Conservation (phyloP, 345 rosid genomes). For the Geranium rotundifolium region DNA sequence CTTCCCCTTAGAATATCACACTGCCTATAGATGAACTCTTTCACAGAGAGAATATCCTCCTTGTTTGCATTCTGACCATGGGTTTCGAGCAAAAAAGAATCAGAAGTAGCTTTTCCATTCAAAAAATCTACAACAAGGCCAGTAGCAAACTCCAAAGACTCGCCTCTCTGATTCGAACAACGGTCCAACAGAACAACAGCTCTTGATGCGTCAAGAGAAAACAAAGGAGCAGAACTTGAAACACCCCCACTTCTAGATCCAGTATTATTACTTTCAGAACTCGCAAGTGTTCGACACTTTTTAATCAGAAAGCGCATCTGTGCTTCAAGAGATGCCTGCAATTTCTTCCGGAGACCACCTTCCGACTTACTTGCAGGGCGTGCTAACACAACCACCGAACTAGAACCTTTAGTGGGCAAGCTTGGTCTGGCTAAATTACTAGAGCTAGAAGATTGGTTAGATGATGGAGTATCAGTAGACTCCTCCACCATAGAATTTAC, state of each 20-base stretch:
- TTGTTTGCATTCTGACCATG: constrained; percentile 41
- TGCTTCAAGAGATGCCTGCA: constrained; percentile 70
- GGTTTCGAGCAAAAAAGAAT: constrained; percentile 66
- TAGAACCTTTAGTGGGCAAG: constrained; percentile 46
- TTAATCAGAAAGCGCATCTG: constrained; percentile 70
- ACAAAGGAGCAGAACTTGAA: constrained; percentile 52
- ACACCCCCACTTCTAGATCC: constrained; percentile 52
- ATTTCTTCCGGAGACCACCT: constrained; percentile 58
- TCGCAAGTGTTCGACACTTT: constrained; percentile 57
- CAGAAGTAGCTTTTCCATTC: constrained; percentile 57
- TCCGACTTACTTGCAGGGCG: constrained; percentile 66
- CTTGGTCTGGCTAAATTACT: constrained; percentile 40
- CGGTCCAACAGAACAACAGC: constrained; percentile 60
- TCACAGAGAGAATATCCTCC: constrained; percentile 51
- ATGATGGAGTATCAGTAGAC: constrained; percentile 28
- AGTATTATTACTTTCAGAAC: constrained; percentile 41
- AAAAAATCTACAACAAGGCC: constrained; percentile 68
- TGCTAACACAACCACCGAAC: constrained; percentile 68
- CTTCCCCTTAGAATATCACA: constrained; percentile 70
- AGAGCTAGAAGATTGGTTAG: constrained; percentile 28
- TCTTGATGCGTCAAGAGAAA: constrained; percentile 70
- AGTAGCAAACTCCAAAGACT: constrained; percentile 57
- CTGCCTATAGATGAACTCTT: constrained; percentile 62
- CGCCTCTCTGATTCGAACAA: constrained; percentile 31
- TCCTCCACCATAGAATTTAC: constrained; percentile 33